These are phyloP conservation scores for Metroxylon sagu DNA, from an alignment of 176 grass and related monocot species.

Conservation along the genomic window DNA sequence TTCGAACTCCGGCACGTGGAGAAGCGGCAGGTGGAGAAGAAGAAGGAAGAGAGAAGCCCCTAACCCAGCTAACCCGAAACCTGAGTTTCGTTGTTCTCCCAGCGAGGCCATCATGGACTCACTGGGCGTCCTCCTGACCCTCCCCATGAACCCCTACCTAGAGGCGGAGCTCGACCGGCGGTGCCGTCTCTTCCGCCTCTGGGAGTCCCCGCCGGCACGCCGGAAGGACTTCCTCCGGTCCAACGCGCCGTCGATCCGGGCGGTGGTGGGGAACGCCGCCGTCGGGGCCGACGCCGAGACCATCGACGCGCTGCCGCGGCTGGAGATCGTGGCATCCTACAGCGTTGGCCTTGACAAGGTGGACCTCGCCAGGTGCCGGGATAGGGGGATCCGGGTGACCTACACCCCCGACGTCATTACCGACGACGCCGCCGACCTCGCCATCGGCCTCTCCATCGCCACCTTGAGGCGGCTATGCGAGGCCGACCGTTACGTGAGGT, in stretches of 20 bases:
- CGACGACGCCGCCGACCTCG: conserved; percentile 87
- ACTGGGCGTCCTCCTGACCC: conserved; percentile 56
- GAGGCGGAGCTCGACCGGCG: conserved; percentile 62
- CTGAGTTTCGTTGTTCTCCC: too few species aligned
- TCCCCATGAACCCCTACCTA: conserved; percentile 63
- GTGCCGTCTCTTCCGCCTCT: conserved; percentile 61
- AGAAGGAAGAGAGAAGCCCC: too few species aligned
- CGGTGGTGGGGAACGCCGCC: conserved; percentile 37
- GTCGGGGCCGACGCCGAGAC: conserved; percentile 36
- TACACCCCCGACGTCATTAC: conserved; percentile 96
- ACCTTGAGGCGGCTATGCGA: conserved; percentile 43
- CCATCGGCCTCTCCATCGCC: conserved; percentile 69
- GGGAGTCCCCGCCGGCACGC: conserved; percentile 29
- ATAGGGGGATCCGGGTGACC: conserved; percentile 65
- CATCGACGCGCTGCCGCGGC: conserved; percentile 61
- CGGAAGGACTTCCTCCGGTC: conserved; percentile 48
- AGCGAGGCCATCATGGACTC: conserved; percentile 36
- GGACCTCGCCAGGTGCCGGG: conserved; percentile 63
- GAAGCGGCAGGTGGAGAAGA: too few species aligned
- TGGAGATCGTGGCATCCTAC: conserved; percentile 82
- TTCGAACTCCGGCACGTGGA: too few species aligned
- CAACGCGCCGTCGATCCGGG: conserved; percentile 53
- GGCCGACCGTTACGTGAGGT: conserved; percentile 55
- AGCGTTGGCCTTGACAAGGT: conserved; percentile 82
- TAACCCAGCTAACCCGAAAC: too few species aligned